Base-by-base conservation (phyloP, 1,284 basidiomycete species). In the Puccinia horiana region DNA sequence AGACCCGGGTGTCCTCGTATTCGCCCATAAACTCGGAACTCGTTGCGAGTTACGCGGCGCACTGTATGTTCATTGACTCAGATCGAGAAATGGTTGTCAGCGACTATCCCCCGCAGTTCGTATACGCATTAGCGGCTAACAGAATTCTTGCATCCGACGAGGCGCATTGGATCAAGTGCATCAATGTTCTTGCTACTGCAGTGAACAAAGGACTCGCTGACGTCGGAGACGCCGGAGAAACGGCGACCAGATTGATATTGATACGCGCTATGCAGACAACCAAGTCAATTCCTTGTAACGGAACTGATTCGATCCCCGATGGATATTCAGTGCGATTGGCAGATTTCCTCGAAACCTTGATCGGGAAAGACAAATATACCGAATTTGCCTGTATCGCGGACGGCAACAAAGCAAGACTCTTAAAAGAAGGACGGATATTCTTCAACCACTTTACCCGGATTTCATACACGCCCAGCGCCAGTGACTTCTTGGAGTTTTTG, bases 41-140 rank as follows among this genome's bases (percentile, higher is more conserved):
- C 29, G 61, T 63, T 37, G 23, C 61, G 32, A 63, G 61, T 37
- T 32, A 63, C 11, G 32, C 29, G 32, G 61, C 61, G 29, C 61
- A 63, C 32, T 35, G 61, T 32, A 35, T 63, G 32, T 63, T 63
- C 61, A 63, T 63, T 6, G 6, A 63, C 61, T 35, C 61, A 63
- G 6, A 2, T 63, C 16, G 29, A 37, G 61, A 37, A 37, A 20
- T 61, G n/a, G 47, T 69, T 47, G 65, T 69, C 40, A 69, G 65
- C 26, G 11, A 69, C n/a, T 69, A 69, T 47, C 65, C 65, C 42
- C 65, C 65, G 65, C 65, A 69, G 14, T 69, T 69, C 6, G 65
- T 69, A 4, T 69, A 69, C 29, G 65, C 65, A 47, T 44, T 42
- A 69, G 42, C 65, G n/a, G 65, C 65, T 16, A 69, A 69, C 42